A percentile compares a stretch with the other conserved stretches of the same genome.
phyloP scores from a whole-genome alignment of 1,284 basidiomycete species.

The Ceratobasidium theobromae region DNA sequence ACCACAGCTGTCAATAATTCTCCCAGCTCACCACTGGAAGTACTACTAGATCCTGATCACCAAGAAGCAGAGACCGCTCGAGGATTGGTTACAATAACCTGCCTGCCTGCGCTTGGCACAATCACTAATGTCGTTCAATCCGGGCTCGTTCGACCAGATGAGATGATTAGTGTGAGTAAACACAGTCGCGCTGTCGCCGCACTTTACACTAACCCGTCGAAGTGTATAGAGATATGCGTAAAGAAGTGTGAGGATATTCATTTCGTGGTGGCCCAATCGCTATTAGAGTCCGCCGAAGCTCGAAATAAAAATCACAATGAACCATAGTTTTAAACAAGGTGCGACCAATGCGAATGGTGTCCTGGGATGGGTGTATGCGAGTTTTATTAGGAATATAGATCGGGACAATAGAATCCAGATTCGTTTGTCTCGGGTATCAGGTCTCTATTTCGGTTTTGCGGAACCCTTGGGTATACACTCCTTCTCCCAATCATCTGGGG shows the following conservation, averaged over 20 bases:
- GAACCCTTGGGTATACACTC: conserved; percentile 50
- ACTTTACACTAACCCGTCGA: conserved; percentile 6
- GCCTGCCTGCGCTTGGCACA: conserved; percentile 87
- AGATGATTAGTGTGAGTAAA: conserved; percentile 58
- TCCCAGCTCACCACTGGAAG: conserved; percentile 42
- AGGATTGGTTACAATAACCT: conserved; percentile 71
- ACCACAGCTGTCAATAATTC: conserved; percentile 47
- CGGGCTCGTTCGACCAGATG: conserved; percentile 58
- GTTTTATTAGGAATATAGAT: too few relatives aligned
- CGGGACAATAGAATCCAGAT: too few relatives aligned
- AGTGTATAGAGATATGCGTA: conserved; percentile 70
- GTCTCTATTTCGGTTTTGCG: too few relatives aligned
- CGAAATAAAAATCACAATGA: conserved; percentile 27
- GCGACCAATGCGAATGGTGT: too few relatives aligned
- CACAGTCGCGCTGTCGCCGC: neutral
- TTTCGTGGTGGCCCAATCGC: conserved; percentile 65
- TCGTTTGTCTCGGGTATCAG: too few relatives aligned
- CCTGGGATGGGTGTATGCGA: neutral
- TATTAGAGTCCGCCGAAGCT: conserved; percentile 48
- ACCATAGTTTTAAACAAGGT: neutral
- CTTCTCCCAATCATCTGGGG: conserved; percentile 61
- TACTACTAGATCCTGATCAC: conserved; percentile 78
- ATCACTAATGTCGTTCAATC: conserved; percentile 81
- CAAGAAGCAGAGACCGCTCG: conserved; percentile 59
- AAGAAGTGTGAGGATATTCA: conserved; percentile 72